A percentile compares a stretch with the other conserved stretches of the same genome.
phyloP scores from a whole-genome alignment of 805 yeast species.

The Cephaloascus albidus region DNA sequence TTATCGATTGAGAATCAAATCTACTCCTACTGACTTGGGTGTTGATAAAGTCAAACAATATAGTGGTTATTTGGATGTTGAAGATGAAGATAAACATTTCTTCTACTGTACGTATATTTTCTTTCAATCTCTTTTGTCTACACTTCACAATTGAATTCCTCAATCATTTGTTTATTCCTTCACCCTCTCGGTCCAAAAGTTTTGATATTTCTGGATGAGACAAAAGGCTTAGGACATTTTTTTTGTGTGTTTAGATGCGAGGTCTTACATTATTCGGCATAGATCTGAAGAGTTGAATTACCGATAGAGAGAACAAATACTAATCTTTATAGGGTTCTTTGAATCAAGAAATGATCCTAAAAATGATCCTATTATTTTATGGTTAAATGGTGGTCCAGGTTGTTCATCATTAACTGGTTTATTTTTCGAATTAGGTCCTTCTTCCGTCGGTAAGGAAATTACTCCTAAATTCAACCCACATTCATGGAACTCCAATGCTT shows the following conservation, averaged over 20 bases:
- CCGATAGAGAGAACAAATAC: no score
- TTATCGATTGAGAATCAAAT: constrained; percentile 49
- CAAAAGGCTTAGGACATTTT: no score
- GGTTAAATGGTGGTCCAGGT: constrained; percentile 96
- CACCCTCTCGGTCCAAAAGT: no score
- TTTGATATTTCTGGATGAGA: no score
- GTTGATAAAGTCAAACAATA: constrained; percentile 76
- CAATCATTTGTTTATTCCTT: no score
- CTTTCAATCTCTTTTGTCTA: not conserved
- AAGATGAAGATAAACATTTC: constrained; percentile 79
- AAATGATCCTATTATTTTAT: constrained; percentile 75
- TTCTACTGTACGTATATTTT: constrained; percentile 27
- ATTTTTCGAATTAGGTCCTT: constrained; percentile 81
- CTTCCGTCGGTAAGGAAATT: constrained; percentile 51
- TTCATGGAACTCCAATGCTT: constrained; percentile 81
- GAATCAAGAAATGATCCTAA: constrained; percentile 85
- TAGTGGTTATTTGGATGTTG: constrained; percentile 79
- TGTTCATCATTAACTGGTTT: constrained; percentile 84
- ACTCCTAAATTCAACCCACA: constrained; percentile 63
- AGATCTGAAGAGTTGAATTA: no score
- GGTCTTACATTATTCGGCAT: not conserved
- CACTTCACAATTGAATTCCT: no score
- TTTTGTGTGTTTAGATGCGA: no score
- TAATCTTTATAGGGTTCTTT: constrained; percentile 44
- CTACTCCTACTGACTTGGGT: constrained; percentile 60